Percentiles rank a stretch among this genome's conserved stretches.
Evolutionary conservation across 73 alveolate genomes (phyloP).

Genomic region (Paramecium tetraurelia): DNA sequence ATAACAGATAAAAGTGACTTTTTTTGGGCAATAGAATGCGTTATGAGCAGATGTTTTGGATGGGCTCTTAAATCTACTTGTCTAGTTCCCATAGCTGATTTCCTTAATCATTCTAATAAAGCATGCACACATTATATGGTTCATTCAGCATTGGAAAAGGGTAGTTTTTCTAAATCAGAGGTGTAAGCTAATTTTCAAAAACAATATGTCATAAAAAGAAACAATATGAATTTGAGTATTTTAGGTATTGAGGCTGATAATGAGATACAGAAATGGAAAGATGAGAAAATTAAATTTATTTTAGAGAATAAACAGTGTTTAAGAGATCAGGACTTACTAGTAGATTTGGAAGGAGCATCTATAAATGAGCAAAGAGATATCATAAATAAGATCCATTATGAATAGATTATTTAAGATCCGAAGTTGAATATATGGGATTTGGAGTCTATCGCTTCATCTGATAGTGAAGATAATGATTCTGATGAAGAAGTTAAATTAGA

Average conservation of each 20-base stretch:
- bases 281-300: background rate
- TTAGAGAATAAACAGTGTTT: background rate
- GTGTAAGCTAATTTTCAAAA: background rate
- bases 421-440: background rate
- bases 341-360: background rate
- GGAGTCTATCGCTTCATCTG: background rate
- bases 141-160: background rate
- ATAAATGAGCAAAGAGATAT: background rate
- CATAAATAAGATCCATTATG: background rate
- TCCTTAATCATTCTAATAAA: constrained; percentile 8
- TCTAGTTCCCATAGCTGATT: constrained; percentile 23
- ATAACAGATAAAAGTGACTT: background rate
- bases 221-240: background rate
- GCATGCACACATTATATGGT: constrained; percentile 39
- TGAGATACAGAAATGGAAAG: background rate
- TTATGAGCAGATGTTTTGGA: constrained; percentile 42
- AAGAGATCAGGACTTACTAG: background rate
- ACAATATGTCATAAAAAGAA: background rate
- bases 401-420: background rate
- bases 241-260: background rate
- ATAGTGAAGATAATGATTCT: constrained; percentile 49
- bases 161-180: background rate
- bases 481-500: constrained; percentile 2
- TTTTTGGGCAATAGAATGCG: constrained; percentile 30
- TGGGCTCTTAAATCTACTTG: constrained; percentile 33